Conservation (phyloP, 257 asterid genomes). For the Eucommia ulmoides region DNA sequence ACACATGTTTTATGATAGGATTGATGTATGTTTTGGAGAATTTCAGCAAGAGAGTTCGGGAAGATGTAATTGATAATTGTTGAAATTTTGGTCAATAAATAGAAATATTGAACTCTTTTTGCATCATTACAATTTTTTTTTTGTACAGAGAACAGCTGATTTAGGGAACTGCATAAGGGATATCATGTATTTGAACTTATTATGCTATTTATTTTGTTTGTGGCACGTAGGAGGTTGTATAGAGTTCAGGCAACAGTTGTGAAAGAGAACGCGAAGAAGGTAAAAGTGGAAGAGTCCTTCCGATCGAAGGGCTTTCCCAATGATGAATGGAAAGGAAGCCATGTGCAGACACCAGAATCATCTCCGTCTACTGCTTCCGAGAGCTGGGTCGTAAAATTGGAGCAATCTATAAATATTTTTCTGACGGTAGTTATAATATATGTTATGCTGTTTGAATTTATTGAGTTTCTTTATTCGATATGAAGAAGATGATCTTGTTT, state of each 20-base stretch:
- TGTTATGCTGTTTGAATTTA: not conserved
- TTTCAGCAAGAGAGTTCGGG: too few species aligned
- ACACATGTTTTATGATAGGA: too few species aligned
- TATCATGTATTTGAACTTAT: too few species aligned
- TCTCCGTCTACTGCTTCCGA: conserved; percentile 44
- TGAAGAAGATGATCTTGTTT: conserved; percentile 11
- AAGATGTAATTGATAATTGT: not conserved
- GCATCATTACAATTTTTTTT: too few species aligned
- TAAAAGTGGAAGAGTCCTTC: conserved; percentile 58
- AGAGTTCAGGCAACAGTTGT: conserved; percentile 50
- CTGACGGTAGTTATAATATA: conserved; percentile 43
- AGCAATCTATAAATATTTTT: conserved; percentile 78
- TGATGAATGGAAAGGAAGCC: conserved; percentile 29
- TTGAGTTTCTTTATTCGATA: not conserved
- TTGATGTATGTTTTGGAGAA: too few species aligned
- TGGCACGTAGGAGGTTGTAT: conserved; percentile 22
- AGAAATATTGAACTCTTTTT: not conserved
- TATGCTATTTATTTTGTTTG: conserved; percentile 6
- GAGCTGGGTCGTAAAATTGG: conserved; percentile 58
- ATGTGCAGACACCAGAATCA: conserved; percentile 24
- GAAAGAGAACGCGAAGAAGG: conserved; percentile 70
- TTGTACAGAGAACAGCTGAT: not conserved
- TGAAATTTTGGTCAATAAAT: not conserved
- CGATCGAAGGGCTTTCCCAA: conserved; percentile 46
- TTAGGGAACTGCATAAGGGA: not conserved